Evolutionary conservation across 768 basidiomycete genomes (phyloP).

Genomic region (Suillus decipiens): DNA sequence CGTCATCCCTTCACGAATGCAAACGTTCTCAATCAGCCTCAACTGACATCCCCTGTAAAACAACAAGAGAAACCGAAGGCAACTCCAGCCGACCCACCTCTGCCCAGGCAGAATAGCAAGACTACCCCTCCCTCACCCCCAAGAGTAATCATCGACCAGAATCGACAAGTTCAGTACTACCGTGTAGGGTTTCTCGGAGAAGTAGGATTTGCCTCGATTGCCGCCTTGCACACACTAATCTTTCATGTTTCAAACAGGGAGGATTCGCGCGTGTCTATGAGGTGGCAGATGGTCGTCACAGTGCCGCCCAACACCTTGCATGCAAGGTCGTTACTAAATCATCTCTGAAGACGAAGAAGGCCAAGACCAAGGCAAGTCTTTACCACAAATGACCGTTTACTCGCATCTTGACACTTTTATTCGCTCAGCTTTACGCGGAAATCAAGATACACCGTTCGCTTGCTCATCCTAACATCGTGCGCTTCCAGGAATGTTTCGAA

Average conservation of each 20-base stretch:
- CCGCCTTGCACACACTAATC: not conserved
- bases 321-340: conserved; percentile 96
- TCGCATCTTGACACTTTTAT: conserved; percentile 6
- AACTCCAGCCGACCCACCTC: conserved; percentile 56
- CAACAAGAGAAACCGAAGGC: conserved; percentile 41
- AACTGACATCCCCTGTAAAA: conserved; percentile 34
- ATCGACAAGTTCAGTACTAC: conserved; percentile 54
- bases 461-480: conserved; percentile 89
- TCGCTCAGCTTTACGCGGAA: conserved; percentile 86
- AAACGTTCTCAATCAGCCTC: conserved; percentile 37
- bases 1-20: conserved; percentile 47
- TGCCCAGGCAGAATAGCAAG: conserved; percentile 82
- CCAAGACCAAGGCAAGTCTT: conserved; percentile 82
- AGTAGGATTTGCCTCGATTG: conserved; percentile 41
- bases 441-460: conserved; percentile 96
- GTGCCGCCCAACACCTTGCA: conserved; percentile 59
- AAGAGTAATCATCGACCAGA: conserved; percentile 68
- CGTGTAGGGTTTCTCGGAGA: conserved; percentile 88
- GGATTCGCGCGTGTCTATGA: conserved; percentile 98
- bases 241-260: conserved; percentile 46
- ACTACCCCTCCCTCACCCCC: conserved; percentile 82
- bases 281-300: conserved; percentile 62
- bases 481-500: conserved; percentile 93
- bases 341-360: conserved; percentile 93
- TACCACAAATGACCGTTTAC: no score